A percentile compares a stretch with the other conserved stretches of the same genome.
Conservation (phyloP, 2,329 filamentous ascomycete genomes). For the Sclerotinia borealis region DNA sequence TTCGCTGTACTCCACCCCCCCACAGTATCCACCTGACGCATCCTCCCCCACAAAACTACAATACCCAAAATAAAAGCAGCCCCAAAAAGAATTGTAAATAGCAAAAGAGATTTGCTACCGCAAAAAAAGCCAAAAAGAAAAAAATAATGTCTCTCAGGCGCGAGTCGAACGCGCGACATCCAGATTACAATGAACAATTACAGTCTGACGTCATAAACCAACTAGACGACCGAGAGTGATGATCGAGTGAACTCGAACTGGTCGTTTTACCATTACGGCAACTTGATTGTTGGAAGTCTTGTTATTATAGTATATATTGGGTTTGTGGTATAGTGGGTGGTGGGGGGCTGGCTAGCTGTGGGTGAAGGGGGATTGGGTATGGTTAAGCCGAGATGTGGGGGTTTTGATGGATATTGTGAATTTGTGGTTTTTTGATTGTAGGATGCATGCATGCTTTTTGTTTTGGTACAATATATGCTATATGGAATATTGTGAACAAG, state of each 20-base stretch:
- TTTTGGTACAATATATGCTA: neutral
- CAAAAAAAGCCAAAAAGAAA: neutral
- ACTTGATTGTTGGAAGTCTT: fast-evolving
- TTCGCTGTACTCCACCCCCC: too few species aligned
- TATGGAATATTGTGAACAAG: neutral
- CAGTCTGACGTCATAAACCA: slow-evolving; percentile 11
- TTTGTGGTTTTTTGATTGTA: neutral
- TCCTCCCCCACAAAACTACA: too few species aligned
- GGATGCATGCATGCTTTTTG: too few species aligned
- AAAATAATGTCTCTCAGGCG: neutral
- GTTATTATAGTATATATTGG: neutral
- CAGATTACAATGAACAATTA: neutral
- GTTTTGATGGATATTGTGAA: neutral
- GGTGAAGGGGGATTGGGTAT: neutral
- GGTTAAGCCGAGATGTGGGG: neutral
- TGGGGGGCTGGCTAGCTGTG: neutral
- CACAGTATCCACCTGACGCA: too few species aligned
- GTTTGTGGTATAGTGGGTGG: too few species aligned
- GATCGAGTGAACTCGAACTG: neutral
- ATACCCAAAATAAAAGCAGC: neutral
- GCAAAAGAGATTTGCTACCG: too few species aligned
- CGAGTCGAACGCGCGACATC: slow-evolving; percentile 6
- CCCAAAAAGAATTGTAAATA: too few species aligned
- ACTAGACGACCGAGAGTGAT: slow-evolving; percentile 7
- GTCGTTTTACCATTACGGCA: neutral